A percentile compares a stretch with the other conserved stretches of the same genome.
Evolutionary conservation across 768 basidiomycete species (phyloP).

Genomic region (Termitomyces sp.): DNA sequence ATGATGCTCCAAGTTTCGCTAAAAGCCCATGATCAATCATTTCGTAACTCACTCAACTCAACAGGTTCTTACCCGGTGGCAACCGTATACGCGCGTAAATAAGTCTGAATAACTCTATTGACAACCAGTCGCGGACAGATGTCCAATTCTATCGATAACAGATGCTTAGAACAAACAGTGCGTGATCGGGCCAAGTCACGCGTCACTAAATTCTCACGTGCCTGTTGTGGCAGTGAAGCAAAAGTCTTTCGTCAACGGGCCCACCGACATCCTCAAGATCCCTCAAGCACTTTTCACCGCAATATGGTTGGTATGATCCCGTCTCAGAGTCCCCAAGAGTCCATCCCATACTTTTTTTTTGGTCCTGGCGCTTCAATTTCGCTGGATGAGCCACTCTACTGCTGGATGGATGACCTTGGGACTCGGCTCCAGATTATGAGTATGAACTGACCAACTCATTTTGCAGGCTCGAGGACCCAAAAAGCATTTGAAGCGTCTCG

Average conservation of each 20-base stretch:
- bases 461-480: constrained; percentile 92
- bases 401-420: constrained; percentile 42
- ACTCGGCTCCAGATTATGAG: background rate
- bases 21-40: background rate
- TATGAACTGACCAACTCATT: constrained; percentile 20
- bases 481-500: constrained; percentile 98
- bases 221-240: constrained; percentile 18
- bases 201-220: constrained; percentile 31
- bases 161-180: background rate
- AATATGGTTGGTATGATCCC: constrained; percentile 41
- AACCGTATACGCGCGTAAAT: too few relatives aligned
- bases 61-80: background rate
- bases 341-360: constrained; percentile 16
- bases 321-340: constrained; percentile 17
- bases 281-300: constrained; percentile 35
- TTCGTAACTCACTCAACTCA: too few relatives aligned
- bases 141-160: background rate
- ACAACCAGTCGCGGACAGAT: background rate
- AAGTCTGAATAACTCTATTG: background rate
- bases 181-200: background rate
- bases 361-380: constrained; percentile 14
- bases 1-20: background rate
- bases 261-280: constrained; percentile 40
- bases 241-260: constrained; percentile 38
- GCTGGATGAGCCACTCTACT: constrained; percentile 33